Evolutionary conservation across 2,329 filamentous ascomycete genomes (phyloP), one percentile per base, ranked within the genome.

Genomic region (Exophiala lecanii-corni): DNA sequence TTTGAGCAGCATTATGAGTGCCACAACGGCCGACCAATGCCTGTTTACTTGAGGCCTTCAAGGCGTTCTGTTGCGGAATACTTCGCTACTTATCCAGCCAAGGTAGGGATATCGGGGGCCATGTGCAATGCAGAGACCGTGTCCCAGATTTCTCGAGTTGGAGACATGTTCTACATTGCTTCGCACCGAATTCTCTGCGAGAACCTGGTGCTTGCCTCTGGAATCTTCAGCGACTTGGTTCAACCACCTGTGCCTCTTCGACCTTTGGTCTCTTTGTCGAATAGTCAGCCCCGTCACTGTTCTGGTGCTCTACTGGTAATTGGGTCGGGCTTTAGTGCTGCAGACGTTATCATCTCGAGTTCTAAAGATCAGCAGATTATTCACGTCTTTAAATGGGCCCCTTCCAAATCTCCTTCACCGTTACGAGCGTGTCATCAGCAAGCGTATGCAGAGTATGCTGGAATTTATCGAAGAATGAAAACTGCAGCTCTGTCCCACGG

Each of bases 381-480:
- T n/a, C 78, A 81, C 53, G 57, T 79, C 39, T 81, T 73, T 58
- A 74, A 74, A 56, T 81, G 78, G 78, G 66, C 69, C n/a, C 74
- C 76, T 0, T 67, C 76, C 6, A 66, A 63, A 4, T 67, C 69
- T 13, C 75, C 76, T 0, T 79, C 75, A 1, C 78, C 77, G 2
- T 60, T 81, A 9, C 71, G 73, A 15, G 70, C 71, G 26, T 81
- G 78, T 45, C 78, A 81, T 54, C 72, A 76, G 35, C 71, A 75
- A 33, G 77, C 76, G 20, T 81, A 81, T 54, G 77, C 78, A 0
- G 78, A 81, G 49, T 81, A 81, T 55, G 76, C 78, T 1, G 69
- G 71, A 6, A 66, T 81, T 1, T 80, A 81, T 51, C 68, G 74
- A 10, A 64, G 75, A 31, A 81, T 81, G 78, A 80, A 78, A 58